Base-by-base conservation (phyloP, 2,329 filamentous ascomycete species). In the Stachybotrys chlorohalonatus region DNA sequence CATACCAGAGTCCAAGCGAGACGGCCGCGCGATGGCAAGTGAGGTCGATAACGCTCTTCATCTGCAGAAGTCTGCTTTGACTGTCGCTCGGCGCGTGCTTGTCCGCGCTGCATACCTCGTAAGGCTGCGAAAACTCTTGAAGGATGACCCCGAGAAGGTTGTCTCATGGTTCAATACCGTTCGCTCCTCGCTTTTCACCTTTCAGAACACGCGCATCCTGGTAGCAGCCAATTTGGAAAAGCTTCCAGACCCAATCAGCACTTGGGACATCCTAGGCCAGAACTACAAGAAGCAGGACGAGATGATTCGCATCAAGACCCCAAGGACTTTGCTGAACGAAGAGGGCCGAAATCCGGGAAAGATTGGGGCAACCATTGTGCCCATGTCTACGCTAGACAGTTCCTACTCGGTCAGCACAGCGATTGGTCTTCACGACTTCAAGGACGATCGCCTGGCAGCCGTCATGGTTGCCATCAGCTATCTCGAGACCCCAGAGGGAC, bases 351-450 rank as follows among this genome's bases (percentile, higher is more conserved):
- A 82, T 7, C 88, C 92, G 0, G 94, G 94, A 13, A 81, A 83
- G 6, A 78, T 88, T 42, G 83, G 83, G 36, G 83, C 86, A 36
- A 87, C 90, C 60, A 81, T 99, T 53, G 82, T 97, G 24, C 91
- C 94, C 15, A 94, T 99, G 85, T 84, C 90, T 0, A 88, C 91
- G 1, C 87, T 96, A 52, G 94, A 99, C 73, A 95, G 89, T 48
- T 96, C 92, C 1, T 97, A 90, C 72, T 87, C 86, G 30, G 82
- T 92, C 56, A 84, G 89, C 62, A 87, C 87, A 11, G 79, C 86
- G 2, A 81, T 81, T 47, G 93, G 93, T 6, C 82, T 93, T 15
- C 80, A 82, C 30, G 89, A 86, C 0, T 92, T 87, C 65, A 78
- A 81, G 5, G 87, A 96, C 64, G 86, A 91, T 0, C 80, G 83